Percentiles rank a stretch among this genome's conserved stretches.
Conservation (phyloP, 306 rosid genomes). For the Gleditsia sinensis region DNA sequence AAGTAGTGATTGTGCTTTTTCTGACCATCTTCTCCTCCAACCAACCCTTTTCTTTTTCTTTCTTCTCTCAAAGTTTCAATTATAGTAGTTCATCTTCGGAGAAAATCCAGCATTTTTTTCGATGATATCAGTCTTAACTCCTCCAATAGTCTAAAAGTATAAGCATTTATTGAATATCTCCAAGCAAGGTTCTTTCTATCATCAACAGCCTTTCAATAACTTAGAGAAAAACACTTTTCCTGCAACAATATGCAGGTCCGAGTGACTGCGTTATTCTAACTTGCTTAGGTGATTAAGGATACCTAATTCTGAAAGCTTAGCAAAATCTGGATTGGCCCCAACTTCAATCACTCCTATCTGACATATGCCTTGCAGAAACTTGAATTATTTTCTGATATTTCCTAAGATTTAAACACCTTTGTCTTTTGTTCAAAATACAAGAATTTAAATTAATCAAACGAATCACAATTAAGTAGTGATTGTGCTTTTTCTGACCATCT, state of each 20-base stretch:
- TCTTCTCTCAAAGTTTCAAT: not conserved
- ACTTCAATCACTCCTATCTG: not conserved
- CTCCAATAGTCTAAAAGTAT: conserved; percentile 4
- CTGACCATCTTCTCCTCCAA: not conserved
- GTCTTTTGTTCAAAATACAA: no score
- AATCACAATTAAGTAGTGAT: no score
- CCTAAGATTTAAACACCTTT: no score
- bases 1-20: not conserved
- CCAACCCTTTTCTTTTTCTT: not conserved
- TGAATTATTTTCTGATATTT: not conserved
- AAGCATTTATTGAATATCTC: not conserved
- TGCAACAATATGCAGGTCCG: not conserved
- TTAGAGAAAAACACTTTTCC: not conserved
- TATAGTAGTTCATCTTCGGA: not conserved
- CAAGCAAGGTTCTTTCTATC: not conserved
- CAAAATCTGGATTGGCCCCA: not conserved
- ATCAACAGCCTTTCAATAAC: conserved; percentile 2
- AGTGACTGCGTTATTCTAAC: not conserved
- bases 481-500: not conserved
- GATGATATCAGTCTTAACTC: not conserved
- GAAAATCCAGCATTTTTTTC: conserved; percentile 1
- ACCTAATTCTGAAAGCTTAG: not conserved
- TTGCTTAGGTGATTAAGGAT: conserved; percentile 3
- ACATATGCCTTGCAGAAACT: not conserved
- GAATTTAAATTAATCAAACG: no score